phyloP scores from a whole-genome alignment of 1,284 basidiomycete genomes.

The Boletus semigastroideus region DNA sequence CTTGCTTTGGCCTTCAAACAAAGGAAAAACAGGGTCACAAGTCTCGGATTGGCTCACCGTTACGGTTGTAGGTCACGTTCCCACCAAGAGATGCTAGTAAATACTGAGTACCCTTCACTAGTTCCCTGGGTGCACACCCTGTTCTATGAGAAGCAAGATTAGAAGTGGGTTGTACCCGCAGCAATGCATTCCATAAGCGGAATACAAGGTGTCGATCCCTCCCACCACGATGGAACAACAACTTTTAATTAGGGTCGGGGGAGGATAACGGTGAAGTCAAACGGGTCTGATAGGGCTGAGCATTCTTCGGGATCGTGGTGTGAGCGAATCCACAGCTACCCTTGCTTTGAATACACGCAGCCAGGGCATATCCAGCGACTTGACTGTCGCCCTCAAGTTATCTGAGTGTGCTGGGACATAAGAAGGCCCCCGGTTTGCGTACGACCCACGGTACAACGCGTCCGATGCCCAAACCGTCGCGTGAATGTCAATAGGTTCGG shows the following conservation, averaged over 20 bases:
- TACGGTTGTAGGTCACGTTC: too few species aligned
- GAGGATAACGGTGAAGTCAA: conserved; percentile 6
- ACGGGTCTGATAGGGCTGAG: conserved; percentile 18
- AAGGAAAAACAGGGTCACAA: too few species aligned
- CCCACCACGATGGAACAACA: too few species aligned
- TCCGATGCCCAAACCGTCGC: conserved; percentile 58
- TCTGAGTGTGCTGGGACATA: conserved; percentile 53
- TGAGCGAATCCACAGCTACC: conserved; percentile 30
- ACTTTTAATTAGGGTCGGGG: not conserved
- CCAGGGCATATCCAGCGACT: conserved; percentile 36
- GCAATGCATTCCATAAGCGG: too few species aligned
- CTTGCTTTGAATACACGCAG: conserved; percentile 37
- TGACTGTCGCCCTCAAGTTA: conserved; percentile 58
- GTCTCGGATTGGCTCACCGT: too few species aligned
- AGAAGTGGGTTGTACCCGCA: too few species aligned
- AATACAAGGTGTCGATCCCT: too few species aligned
- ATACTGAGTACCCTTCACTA: too few species aligned
- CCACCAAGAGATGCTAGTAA: too few species aligned
- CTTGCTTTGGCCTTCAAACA: too few species aligned
- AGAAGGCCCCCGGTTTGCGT: conserved; percentile 66
- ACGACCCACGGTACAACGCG: conserved; percentile 62
- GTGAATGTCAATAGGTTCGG: conserved; percentile 53
- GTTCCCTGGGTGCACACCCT: too few species aligned
- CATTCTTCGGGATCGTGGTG: conserved; percentile 29
- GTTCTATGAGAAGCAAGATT: too few species aligned